Evolutionary conservation across 768 basidiomycete species (phyloP).

Genomic region (Mycena rosella): DNA sequence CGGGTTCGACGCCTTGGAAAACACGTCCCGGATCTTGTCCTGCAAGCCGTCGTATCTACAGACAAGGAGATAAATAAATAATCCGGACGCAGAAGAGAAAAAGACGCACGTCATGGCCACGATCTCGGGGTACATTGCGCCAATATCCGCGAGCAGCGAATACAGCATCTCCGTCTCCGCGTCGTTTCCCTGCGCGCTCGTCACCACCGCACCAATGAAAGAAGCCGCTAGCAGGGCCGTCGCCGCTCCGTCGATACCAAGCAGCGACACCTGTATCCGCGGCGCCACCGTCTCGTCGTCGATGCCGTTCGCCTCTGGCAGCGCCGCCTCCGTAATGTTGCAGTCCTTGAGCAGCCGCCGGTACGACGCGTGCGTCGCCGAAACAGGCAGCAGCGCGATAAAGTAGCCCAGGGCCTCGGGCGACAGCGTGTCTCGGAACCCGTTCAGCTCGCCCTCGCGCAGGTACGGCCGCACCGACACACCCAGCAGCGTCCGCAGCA

Average conservation of each 20-base stretch:
- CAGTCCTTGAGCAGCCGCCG: slow-evolving; percentile 74
- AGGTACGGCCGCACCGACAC: slow-evolving; percentile 65
- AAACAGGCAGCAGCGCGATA: slow-evolving; percentile 80
- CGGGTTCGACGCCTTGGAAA: slow-evolving; percentile 79
- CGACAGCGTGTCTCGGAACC: slow-evolving; percentile 58
- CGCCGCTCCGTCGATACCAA: slow-evolving; percentile 73
- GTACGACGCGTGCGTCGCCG: slow-evolving; percentile 68
- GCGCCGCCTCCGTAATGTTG: slow-evolving; percentile 61
- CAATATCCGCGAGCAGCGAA: slow-evolving; percentile 79
- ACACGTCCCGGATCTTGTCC: slow-evolving; percentile 79
- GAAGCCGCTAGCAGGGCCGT: slow-evolving; percentile 81
- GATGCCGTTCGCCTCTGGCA: slow-evolving; percentile 54
- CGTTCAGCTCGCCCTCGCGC: slow-evolving; percentile 49
- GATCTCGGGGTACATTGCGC: slow-evolving; percentile 75
- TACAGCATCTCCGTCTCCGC: slow-evolving; percentile 87
- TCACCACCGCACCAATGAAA: slow-evolving; percentile 81
- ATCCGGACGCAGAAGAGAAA: slow-evolving; percentile 6
- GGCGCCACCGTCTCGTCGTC: slow-evolving; percentile 60
- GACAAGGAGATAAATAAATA: slow-evolving; percentile 12
- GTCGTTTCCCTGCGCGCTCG: slow-evolving; percentile 83
- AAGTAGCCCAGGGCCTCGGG: slow-evolving; percentile 82
- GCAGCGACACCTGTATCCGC: slow-evolving; percentile 64
- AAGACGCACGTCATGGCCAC: slow-evolving; percentile 77
- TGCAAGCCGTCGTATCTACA: slow-evolving; percentile 80
- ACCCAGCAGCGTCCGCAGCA: slow-evolving; percentile 72